Conservation (phyloP, 2,329 filamentous ascomycete genomes). For the Colletotrichum melonis region DNA sequence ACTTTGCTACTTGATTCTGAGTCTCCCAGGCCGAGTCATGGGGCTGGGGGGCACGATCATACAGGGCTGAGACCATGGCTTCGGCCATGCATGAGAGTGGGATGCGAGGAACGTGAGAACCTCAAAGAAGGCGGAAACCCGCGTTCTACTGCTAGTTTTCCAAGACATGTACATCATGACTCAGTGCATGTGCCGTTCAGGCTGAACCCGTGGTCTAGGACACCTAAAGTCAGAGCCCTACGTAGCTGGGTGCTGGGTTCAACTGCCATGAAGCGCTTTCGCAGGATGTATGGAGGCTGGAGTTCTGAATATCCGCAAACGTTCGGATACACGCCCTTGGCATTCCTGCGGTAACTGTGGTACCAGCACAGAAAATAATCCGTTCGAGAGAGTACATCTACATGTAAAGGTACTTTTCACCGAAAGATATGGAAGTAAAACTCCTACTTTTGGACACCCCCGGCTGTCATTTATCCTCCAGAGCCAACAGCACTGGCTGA, state of each 20-base stretch:
- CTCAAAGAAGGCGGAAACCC: not conserved
- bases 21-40: not conserved
- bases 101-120: not conserved
- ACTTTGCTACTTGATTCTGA: not conserved
- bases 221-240: not conserved
- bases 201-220: not conserved
- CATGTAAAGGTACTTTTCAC: too few species aligned
- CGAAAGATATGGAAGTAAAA: too few species aligned
- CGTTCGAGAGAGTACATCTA: too few species aligned
- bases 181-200: too few species aligned
- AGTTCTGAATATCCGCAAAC: not conserved
- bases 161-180: not conserved
- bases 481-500: too few species aligned
- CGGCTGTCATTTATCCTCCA: too few species aligned
- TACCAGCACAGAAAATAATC: too few species aligned
- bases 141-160: not conserved
- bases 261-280: not conserved
- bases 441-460: too few species aligned
- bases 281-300: not conserved
- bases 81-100: not conserved
- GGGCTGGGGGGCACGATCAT: not conserved
- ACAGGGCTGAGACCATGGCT: not conserved
- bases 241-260: not conserved
- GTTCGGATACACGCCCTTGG: too few species aligned
- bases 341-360: too few species aligned